Percentiles rank a stretch among this genome's conserved stretches.
Conservation (phyloP, 1,284 basidiomycete species). For the Chondrostereum purpureum region DNA sequence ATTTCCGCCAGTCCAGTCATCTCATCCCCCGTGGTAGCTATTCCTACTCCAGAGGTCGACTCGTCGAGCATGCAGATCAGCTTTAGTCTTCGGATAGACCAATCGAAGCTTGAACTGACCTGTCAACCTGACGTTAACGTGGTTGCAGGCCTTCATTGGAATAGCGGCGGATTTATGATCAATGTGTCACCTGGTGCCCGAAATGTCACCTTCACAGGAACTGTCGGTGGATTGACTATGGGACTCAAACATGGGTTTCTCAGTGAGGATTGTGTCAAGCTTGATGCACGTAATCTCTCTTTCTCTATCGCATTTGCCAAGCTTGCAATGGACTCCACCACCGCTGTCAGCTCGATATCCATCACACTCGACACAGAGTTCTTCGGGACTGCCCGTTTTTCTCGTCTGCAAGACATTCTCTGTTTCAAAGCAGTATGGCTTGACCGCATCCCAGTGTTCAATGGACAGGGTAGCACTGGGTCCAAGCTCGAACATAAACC, state of each 20-base stretch:
- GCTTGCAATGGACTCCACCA: conserved; percentile 27
- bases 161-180: conserved; percentile 83
- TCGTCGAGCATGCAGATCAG: conserved; percentile 60
- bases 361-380: conserved; percentile 73
- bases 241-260: conserved; percentile 78
- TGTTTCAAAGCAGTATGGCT: conserved; percentile 91
- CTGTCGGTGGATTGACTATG: conserved; percentile 71
- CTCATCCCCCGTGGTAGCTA: conserved; percentile 10
- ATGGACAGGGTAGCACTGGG: conserved; percentile 30
- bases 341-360: conserved; percentile 54
- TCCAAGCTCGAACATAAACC: conserved; percentile 19
- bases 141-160: conserved; percentile 80
- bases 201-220: conserved; percentile 68
- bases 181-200: conserved; percentile 68
- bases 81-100: conserved; percentile 84
- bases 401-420: conserved; percentile 77
- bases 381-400: conserved; percentile 66
- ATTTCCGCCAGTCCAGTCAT: conserved; percentile 9
- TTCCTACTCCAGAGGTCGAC: conserved; percentile 16
- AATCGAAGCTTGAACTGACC: conserved; percentile 77
- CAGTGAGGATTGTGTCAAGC: conserved; percentile 70
- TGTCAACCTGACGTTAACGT: conserved; percentile 89
- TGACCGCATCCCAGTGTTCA: conserved; percentile 73
- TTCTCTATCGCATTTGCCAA: conserved; percentile 67
- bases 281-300: conserved; percentile 69